Evolutionary conservation across 176 grass and related monocot species (phyloP).

Genomic region (Secale cereale): DNA sequence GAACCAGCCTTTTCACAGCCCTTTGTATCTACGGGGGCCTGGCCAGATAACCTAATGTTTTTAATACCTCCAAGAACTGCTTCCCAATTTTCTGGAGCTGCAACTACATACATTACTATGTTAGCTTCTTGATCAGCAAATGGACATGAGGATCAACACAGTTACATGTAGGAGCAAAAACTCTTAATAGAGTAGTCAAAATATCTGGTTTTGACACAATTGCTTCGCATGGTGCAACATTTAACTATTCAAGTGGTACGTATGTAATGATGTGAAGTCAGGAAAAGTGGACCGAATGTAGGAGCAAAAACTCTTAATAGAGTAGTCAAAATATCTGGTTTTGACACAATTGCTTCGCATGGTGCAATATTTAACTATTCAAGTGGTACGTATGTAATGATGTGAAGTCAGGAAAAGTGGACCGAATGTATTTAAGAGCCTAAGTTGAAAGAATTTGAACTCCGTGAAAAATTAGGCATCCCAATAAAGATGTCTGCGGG

Average conservation of each 20-base stretch:
- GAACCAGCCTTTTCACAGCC: slow-evolving; percentile 91
- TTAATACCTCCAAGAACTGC: slow-evolving; percentile 76
- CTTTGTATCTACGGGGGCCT: slow-evolving; percentile 89
- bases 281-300: not conserved
- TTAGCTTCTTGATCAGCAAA: slow-evolving; percentile 18
- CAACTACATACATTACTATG: slow-evolving; percentile 29
- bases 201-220: slow-evolving; percentile 1
- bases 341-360: not conserved
- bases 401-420: not conserved
- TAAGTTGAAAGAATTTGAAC: not conserved
- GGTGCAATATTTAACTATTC: not conserved
- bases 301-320: not conserved
- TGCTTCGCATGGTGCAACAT: not conserved
- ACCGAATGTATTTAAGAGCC: not conserved
- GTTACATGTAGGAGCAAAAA: slow-evolving; percentile 4
- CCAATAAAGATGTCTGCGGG: not conserved
- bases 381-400: not conserved
- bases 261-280: not conserved
- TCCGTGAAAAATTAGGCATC: not conserved
- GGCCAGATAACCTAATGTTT: slow-evolving; percentile 71
- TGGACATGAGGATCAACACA: not conserved
- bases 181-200: not conserved
- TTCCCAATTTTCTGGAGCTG: slow-evolving; percentile 73
- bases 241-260: not conserved
- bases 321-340: not conserved